Base-by-base conservation (phyloP, 345 rosid genomes). In the Citrus trifoliata region DNA sequence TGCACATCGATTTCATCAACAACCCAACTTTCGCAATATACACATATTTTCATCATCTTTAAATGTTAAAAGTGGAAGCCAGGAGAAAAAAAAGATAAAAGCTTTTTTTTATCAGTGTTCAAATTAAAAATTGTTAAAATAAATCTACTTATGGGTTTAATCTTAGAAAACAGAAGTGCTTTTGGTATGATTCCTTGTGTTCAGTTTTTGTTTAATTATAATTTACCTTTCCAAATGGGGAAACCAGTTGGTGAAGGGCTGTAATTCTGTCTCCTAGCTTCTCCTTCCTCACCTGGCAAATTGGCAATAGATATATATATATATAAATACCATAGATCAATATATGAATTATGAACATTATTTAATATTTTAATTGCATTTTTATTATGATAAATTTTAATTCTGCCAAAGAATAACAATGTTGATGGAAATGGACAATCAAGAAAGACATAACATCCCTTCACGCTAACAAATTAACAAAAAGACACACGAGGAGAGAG, bases 211-310 rank as follows among this genome's bases (percentile, higher is more conserved):
- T 9, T 66, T 55, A 35, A 46, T 59, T 8, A 21, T 48, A 53
- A 53, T 18, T 65, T 82, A 88, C 90, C 88, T 88, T 88, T 76
- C 90, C 89, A 80, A 88, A 86, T 61, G 89, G 89, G 56, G 89
- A 86, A 82, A 86, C 89, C 76, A 88, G 70, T 78, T 88, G 90
- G 80, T 88, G 90, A 63, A 88, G 90, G 62, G 88, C 83, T 72
- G 85, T 86, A 75, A 84, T 83, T 83, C 88, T 82, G 58, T 88
- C 89, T 18, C 88, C 89, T 74, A 84, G 78, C 75, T 84, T 86
- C 84, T 86, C 89, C 83, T 86, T 88, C 85, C 90, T 82, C 78
- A 86, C 87, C 88, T 84, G 81, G 24, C 64, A 46, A 46, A 46
- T 46, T 46, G 51, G 18, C 51, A 46, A 46, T 3, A 46, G 16